Percentiles rank a stretch among this genome's conserved stretches.
phyloP scores from a whole-genome alignment of 106 monocot species.

The Alisma plantagoaquatica region DNA sequence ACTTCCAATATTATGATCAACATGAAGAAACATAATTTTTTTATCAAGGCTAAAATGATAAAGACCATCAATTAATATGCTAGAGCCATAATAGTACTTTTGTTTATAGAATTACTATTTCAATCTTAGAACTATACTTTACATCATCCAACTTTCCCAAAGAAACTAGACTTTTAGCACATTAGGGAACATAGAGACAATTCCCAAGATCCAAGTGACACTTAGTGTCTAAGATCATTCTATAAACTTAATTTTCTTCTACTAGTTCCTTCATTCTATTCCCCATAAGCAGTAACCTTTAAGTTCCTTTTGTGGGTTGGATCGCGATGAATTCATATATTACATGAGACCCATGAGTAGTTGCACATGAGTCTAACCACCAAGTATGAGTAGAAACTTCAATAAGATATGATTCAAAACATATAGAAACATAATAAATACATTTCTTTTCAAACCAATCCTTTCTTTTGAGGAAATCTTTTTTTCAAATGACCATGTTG shows the following conservation, averaged over 20 bases:
- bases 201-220: background rate
- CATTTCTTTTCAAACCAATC: background rate
- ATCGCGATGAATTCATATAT: background rate
- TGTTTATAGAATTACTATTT: background rate
- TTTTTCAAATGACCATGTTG: background rate
- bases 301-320: background rate
- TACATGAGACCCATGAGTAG: background rate
- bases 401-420: background rate
- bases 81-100: background rate
- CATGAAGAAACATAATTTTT: background rate
- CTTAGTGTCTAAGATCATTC: background rate
- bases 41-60: background rate
- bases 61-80: background rate
- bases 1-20: background rate
- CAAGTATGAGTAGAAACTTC: background rate
- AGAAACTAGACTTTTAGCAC: background rate
- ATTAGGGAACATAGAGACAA: background rate
- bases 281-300: background rate
- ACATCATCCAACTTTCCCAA: background rate
- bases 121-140: background rate
- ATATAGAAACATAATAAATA: background rate
- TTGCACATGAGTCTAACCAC: background rate
- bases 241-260: background rate
- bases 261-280: background rate
- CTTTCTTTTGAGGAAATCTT: background rate